A percentile compares a stretch with the other conserved stretches of the same genome.
Conservation (phyloP, 75 land plant genomes). For the Isoetes taiwanensis region DNA sequence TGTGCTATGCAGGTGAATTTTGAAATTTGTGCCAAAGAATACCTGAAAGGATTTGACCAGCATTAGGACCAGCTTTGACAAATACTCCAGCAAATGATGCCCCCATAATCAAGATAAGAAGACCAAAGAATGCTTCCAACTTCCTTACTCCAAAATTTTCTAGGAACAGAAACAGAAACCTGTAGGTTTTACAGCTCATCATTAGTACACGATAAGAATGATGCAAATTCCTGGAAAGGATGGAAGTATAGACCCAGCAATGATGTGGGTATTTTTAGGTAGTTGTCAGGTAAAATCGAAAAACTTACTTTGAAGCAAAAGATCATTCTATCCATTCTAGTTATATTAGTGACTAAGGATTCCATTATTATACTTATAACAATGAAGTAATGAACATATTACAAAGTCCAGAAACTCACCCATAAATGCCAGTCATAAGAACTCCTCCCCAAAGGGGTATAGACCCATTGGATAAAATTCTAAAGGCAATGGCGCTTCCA, state of each 20-base stretch:
- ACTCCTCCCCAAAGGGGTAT: slow-evolving; percentile 85
- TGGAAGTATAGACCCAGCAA: slow-evolving; percentile 1
- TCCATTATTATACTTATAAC: too few relatives aligned
- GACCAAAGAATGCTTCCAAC: slow-evolving; percentile 67
- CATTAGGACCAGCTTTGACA: slow-evolving; percentile 62
- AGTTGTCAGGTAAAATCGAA: too few relatives aligned
- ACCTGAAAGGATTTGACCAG: slow-evolving; percentile 55
- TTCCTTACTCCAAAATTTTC: slow-evolving; percentile 93
- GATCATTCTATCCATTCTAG: too few relatives aligned
- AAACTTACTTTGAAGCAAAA: too few relatives aligned
- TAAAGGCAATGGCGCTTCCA: slow-evolving; percentile 91
- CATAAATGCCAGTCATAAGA: slow-evolving; percentile 69
- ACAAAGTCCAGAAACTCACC: slow-evolving; percentile 9
- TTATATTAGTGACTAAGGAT: too few relatives aligned
- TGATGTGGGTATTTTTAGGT: too few relatives aligned
- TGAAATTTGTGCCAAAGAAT: not conserved
- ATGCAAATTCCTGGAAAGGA: not conserved
- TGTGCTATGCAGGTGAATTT: not conserved
- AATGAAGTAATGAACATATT: not conserved
- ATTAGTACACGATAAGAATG: too few relatives aligned
- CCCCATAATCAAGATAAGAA: slow-evolving; percentile 75
- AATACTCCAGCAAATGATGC: slow-evolving; percentile 90
- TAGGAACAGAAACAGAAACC: slow-evolving; percentile 65
- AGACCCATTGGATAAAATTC: slow-evolving; percentile 59
- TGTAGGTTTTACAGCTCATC: too few relatives aligned